Evolutionary conservation across 1,284 basidiomycete genomes (phyloP), one percentile per base, ranked within the genome.

Genomic region (Ceratobasidium sp.): DNA sequence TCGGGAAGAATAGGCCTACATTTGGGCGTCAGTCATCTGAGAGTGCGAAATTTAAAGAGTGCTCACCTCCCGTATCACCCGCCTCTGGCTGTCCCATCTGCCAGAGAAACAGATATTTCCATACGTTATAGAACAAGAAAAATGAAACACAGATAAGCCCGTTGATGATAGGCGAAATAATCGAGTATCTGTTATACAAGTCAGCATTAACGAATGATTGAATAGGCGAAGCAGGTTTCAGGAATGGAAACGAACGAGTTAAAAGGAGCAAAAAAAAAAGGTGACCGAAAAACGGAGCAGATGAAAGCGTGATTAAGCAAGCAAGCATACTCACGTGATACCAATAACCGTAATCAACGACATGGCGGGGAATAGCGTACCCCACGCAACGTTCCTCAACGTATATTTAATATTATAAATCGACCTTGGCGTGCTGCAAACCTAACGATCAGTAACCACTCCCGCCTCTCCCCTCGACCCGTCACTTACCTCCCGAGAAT

Each of bases 161-260:
- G 82, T 96, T 97, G 86, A 98, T 94, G 82, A 99, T 90, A 0
- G 97, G 97, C 1, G 96, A 93, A 81, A 99, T 97, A 83, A 98
- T 90, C 69, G 92, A 93, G 86, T 99, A 99, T 2, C 91, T 91
- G 33, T 33, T 33, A 33, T 4, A 33, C 33, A 33, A 33, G 33
- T 33, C 33, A 33, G 33, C 33, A 4, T 33, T 4, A 33, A 33
- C 33, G 33, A 33, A 33, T 33, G 33, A 33, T 4, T 33, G 33
- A 33, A 4, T 33, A 33, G 33, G 33, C 4, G 1, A 33, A 33
- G n/a, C n/a, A n/a, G n/a, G n/a, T n/a, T n/a, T n/a, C n/a, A 33
- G 33, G 40, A 9, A 3, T 26, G 3, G 20, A 9, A 23, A 40
- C 44, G 44, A 85, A 81, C 84, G 85, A 85, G 80, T 1, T 33